Evolutionary conservation across 2,329 filamentous ascomycete species (phyloP).

Genomic region (Penicillium sp.): DNA sequence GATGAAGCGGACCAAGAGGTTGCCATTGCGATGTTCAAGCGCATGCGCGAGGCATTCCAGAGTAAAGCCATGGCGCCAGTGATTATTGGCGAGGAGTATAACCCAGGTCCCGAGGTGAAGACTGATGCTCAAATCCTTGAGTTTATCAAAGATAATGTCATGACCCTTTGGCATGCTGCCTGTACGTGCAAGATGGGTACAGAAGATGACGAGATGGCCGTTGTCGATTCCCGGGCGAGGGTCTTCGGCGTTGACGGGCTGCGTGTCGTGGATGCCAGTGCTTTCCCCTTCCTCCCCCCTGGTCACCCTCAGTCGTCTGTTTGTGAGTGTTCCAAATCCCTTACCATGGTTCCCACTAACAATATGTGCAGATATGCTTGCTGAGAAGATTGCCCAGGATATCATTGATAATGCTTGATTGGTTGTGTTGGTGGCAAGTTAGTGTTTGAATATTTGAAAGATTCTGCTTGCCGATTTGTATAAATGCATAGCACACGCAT

Average conservation of each 20-base stretch:
- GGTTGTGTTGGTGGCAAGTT: background rate
- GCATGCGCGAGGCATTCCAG: slow-evolving; percentile 42
- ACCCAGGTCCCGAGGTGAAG: slow-evolving; percentile 39
- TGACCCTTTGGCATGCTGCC: slow-evolving; percentile 31
- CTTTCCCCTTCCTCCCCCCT: slow-evolving; percentile 41
- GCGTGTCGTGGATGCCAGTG: slow-evolving; percentile 38
- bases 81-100: slow-evolving; percentile 39
- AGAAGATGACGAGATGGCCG: slow-evolving; percentile 28
- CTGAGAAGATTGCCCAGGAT: slow-evolving; percentile 21
- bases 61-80: slow-evolving; percentile 32
- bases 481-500: background rate
- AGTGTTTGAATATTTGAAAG: background rate
- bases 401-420: slow-evolving; percentile 10
- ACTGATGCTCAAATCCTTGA: slow-evolving; percentile 48
- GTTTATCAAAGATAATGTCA: slow-evolving; percentile 32
- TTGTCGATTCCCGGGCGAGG: slow-evolving; percentile 32
- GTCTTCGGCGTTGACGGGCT: slow-evolving; percentile 33
- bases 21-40: slow-evolving; percentile 46
- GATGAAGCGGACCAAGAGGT: slow-evolving; percentile 47
- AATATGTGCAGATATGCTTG: slow-evolving; percentile 22
- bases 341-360: slow-evolving; percentile 3
- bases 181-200: slow-evolving; percentile 37
- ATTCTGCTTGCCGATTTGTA: background rate
- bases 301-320: slow-evolving; percentile 41
- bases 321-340: slow-evolving; percentile 14